Base-by-base conservation (phyloP, 2,329 filamentous ascomycete species). In the Elsinoe necatrix region DNA sequence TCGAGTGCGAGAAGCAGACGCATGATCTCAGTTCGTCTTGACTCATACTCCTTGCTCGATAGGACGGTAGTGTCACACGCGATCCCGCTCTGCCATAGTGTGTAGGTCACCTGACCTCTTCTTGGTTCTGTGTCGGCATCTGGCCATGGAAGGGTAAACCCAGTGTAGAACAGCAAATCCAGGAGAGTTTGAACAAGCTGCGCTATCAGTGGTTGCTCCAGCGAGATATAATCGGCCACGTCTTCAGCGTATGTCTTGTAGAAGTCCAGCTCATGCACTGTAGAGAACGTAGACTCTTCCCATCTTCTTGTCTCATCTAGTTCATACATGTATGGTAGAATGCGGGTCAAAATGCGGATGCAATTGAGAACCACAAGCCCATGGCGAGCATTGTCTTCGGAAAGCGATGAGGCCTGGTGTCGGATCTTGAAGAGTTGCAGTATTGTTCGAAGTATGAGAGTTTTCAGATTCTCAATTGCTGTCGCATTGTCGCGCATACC, bases 1-100 rank as follows among this genome's bases (percentile, higher is more conserved):
- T 89, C 83, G 60, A 98, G 73, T 0, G 90, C 90, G 62, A 98
- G 77, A 39, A 98, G 79, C 57, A 98, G 76, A 20, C 92, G 83
- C 64, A 97, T 72, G 27, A 96, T 86, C 72, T 98, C 93, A 62
- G 87, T 90, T 58, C 93, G 83, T 71, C 96, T 96, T 73, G 80
- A 95, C 73, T 98, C 93, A 58, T 89, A 86, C 65, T 97, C 91
- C 69, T 89, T 95, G 54, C 85, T 96, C 2, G 90, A 92, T 8
- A 85, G 85, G 63, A 95, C 84, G 4, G 90, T 83, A 14, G 87
- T 88, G 70, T 95, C 95, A 75, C 92, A 97, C 12, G 93, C 93
- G 27, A 98, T 92, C 48, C 93, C 93, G 67, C 89, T 97, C 73
- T 96, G 90, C 93, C 93, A 98, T 68, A 98, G 97, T 55, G 89